Evolutionary conservation across 2,329 filamentous ascomycete genomes (phyloP).

Genomic region (Ascochyta koolunga): DNA sequence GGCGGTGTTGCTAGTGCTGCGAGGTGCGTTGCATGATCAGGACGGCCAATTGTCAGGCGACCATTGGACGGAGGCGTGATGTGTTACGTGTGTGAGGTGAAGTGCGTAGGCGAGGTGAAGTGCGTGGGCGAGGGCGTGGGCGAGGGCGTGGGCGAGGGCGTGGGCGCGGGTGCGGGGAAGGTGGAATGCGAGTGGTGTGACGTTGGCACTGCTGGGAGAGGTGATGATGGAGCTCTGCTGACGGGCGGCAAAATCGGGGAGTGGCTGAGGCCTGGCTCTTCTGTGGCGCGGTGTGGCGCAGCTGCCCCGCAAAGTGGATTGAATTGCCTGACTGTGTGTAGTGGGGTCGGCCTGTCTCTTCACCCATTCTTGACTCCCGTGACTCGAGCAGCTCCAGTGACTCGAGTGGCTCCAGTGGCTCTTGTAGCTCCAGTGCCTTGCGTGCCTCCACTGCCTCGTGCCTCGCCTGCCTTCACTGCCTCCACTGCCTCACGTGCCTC

Average conservation of each 20-base stretch:
- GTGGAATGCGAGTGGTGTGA: slow-evolving; percentile 13
- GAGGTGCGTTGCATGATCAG: slow-evolving; percentile 37
- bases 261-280: neutral
- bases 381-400: too few species aligned
- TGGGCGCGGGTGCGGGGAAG: slow-evolving; percentile 9
- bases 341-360: too few species aligned
- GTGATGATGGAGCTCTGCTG: slow-evolving; percentile 2
- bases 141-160: too few species aligned
- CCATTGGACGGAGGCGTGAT: slow-evolving; percentile 23
- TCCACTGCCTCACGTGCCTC: neutral
- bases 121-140: too few species aligned
- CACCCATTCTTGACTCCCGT: too few species aligned
- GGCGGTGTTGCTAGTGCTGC: slow-evolving; percentile 30
- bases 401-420: too few species aligned
- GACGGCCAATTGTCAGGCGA: slow-evolving; percentile 30
- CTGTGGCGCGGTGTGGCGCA: neutral
- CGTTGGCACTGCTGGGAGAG: neutral
- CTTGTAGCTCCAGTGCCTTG: too few species aligned
- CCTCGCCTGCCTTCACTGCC: too few species aligned
- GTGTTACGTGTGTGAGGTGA: neutral
- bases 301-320: neutral
- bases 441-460: too few species aligned
- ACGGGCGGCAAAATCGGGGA: slow-evolving; percentile 3
- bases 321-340: neutral
- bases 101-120: too few species aligned